These are phyloP conservation scores for Gnomoniopsis smithogilvyi DNA, from an alignment of 2,329 filamentous ascomycete genomes.

Conservation along the genomic window DNA sequence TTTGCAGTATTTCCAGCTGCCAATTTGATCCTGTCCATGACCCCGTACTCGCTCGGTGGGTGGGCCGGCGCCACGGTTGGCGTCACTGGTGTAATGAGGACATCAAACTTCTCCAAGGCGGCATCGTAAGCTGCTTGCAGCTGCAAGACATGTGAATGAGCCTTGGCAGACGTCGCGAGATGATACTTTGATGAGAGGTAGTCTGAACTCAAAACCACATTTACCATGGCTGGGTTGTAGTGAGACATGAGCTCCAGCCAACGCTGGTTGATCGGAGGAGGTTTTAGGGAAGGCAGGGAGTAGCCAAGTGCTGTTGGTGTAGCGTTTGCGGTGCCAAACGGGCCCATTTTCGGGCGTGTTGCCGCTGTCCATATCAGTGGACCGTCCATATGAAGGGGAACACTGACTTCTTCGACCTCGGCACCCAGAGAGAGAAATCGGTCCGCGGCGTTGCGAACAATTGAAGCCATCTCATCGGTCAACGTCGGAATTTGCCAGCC, in stretches of 20 bases:
- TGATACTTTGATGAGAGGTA: not conserved
- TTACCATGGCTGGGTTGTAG: not conserved
- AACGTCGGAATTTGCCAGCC: too few relatives aligned
- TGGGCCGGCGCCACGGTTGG: not conserved
- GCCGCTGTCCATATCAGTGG: not conserved
- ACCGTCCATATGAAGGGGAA: not conserved
- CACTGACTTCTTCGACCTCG: not conserved
- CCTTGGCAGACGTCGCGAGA: not conserved
- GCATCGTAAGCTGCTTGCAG: not conserved
- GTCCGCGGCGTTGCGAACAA: not conserved
- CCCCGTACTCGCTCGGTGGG: not conserved
- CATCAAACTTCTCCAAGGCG: not conserved
- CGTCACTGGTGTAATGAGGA: not conserved
- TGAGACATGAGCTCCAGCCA: not conserved
- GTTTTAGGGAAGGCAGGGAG: not conserved
- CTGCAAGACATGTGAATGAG: not conserved
- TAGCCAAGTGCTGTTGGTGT: not conserved
- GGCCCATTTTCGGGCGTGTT: not conserved
- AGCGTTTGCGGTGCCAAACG: not conserved
- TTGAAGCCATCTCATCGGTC: not conserved
- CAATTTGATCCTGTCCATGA: conserved; percentile 26
- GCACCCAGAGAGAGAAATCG: not conserved
- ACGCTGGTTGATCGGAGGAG: too few relatives aligned
- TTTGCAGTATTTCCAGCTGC: conserved; percentile 44
- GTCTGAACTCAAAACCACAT: not conserved